Conservation (phyloP, 1,139 yeast species). For the Yamadazyma diospyri region DNA sequence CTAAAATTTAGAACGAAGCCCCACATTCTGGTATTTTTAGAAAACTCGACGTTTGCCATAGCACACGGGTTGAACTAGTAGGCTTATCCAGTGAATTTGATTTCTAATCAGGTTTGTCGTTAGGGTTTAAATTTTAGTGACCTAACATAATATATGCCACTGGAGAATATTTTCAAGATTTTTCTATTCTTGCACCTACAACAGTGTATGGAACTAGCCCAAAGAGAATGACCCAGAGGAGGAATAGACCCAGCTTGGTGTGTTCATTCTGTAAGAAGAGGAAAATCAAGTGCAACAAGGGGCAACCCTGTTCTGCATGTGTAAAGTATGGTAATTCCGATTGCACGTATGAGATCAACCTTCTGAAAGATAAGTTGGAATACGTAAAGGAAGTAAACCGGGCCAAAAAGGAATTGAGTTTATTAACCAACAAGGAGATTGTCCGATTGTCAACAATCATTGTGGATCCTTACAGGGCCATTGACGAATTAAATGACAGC, state of each 20-base stretch:
- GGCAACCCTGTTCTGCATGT: constrained; percentile 14
- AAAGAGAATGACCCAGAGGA: constrained; percentile 4
- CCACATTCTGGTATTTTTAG: too few relatives aligned
- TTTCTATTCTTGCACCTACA: too few relatives aligned
- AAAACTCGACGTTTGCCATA: too few relatives aligned
- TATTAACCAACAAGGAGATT: not conserved
- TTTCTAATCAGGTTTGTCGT: too few relatives aligned
- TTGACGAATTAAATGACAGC: not conserved
- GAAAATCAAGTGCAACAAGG: constrained; percentile 15
- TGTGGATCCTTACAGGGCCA: constrained; percentile 2
- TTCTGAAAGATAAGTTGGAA: constrained; percentile 6
- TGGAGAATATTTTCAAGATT: too few relatives aligned
- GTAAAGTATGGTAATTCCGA: constrained; percentile 11
- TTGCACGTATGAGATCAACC: constrained; percentile 9
- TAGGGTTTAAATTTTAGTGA: too few relatives aligned
- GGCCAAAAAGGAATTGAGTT: constrained; percentile 2
- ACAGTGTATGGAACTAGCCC: too few relatives aligned
- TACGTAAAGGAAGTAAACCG: constrained; percentile 7
- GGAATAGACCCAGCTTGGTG: constrained; percentile 12
- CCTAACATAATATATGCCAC: too few relatives aligned
- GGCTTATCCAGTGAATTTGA: too few relatives aligned
- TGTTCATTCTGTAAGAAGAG: constrained; percentile 14
- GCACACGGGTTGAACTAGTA: too few relatives aligned
- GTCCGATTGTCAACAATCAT: constrained; percentile 1
- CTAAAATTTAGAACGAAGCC: too few relatives aligned